These are phyloP conservation scores for Apiospora koreana DNA, from an alignment of 2,329 filamentous ascomycete genomes.

Conservation along the genomic window DNA sequence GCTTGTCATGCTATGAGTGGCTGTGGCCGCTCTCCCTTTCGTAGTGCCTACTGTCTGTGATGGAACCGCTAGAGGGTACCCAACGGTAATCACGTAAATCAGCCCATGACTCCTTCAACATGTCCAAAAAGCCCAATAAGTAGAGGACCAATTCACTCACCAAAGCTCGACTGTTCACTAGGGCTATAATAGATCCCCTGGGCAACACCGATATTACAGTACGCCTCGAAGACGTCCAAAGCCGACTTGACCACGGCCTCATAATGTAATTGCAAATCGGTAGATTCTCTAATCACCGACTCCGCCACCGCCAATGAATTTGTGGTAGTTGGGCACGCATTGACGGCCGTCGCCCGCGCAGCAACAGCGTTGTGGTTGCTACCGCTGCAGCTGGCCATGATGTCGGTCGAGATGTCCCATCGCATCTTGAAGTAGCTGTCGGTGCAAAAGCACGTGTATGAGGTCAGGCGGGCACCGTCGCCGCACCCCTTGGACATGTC, in stretches of 20 bases:
- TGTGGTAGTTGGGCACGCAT: not conserved
- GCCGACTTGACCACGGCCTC: not conserved
- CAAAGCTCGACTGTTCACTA: constrained; percentile 28
- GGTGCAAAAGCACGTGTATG: not conserved
- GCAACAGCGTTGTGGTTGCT: too few relatives aligned
- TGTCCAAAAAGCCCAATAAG: too few relatives aligned
- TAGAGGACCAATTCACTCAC: not conserved
- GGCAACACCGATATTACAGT: not conserved
- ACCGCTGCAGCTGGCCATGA: not conserved
- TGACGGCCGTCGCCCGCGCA: too few relatives aligned
- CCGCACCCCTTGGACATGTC: not conserved
- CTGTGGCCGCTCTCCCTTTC: too few relatives aligned
- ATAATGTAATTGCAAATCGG: too few relatives aligned
- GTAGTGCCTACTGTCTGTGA: too few relatives aligned
- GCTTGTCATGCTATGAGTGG: too few relatives aligned
- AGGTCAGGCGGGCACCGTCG: not conserved
- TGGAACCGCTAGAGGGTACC: too few relatives aligned
- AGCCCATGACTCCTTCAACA: too few relatives aligned
- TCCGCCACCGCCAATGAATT: not conserved
- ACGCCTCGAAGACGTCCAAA: not conserved
- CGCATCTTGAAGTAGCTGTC: not conserved
- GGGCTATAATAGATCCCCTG: not conserved
- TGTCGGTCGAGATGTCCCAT: not conserved
- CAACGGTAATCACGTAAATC: too few relatives aligned
- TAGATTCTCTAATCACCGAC: too few relatives aligned